Conservation (phyloP, 179 eudicot genomes). For the Pouteria campechiana region DNA sequence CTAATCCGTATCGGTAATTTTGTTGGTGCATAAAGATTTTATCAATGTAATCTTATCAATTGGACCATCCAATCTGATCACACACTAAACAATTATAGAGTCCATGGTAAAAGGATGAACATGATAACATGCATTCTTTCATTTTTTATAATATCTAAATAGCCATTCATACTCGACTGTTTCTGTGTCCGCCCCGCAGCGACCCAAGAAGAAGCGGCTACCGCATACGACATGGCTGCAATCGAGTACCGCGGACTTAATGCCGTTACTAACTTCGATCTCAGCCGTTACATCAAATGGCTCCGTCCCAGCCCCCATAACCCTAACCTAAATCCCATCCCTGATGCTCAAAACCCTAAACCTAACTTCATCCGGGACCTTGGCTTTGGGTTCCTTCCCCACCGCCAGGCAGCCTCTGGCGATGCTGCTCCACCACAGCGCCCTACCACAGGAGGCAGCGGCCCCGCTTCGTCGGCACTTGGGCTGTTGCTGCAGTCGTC, state of each 20-base stretch:
- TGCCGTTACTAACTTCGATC: conserved; percentile 84
- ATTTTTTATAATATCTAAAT: background rate
- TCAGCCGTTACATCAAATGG: conserved; percentile 54
- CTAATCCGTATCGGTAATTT: too few species aligned
- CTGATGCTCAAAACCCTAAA: background rate
- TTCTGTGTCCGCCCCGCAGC: conserved; percentile 27
- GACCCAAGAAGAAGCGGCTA: conserved; percentile 89
- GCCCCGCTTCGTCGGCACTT: conserved; percentile 17
- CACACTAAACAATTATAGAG: too few species aligned
- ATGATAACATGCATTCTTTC: background rate
- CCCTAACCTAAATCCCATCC: conserved; percentile 7
- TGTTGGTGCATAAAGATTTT: too few species aligned
- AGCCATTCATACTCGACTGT: background rate
- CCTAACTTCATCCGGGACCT: conserved; percentile 7
- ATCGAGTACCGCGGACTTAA: conserved; percentile 68
- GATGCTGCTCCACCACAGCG: conserved; percentile 6
- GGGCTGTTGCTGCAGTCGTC: conserved; percentile 31
- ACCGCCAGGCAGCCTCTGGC: conserved; percentile 11
- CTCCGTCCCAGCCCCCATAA: conserved; percentile 19
- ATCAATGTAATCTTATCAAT: too few species aligned
- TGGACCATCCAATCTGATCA: too few species aligned
- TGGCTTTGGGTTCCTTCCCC: conserved; percentile 8
- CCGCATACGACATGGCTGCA: conserved; percentile 83
- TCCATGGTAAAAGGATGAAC: too few species aligned
- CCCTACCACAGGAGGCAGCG: conserved; percentile 2